Evolutionary conservation across 148 eudicot species (phyloP).

Genomic region (Linanthus parryae): DNA sequence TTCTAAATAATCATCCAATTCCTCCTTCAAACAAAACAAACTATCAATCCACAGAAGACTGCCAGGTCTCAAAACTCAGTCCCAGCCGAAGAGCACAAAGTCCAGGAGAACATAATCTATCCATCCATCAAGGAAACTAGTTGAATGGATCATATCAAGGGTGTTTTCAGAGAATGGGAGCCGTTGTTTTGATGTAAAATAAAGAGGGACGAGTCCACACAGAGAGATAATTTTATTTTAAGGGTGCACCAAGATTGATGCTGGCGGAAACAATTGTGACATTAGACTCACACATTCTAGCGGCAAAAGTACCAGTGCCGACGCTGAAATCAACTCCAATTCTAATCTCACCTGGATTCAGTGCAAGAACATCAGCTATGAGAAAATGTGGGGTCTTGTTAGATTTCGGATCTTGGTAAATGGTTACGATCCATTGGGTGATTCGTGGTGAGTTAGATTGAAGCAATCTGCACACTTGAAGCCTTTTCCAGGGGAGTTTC

Average conservation of each 20-base stretch:
- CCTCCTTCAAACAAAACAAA: constrained; percentile 45
- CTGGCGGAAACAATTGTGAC: constrained; percentile 34
- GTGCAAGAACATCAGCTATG: constrained; percentile 31
- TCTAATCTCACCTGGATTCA: constrained; percentile 36
- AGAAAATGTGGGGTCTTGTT: constrained; percentile 34
- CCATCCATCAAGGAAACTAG: constrained; percentile 41
- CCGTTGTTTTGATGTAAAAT: constrained; percentile 35
- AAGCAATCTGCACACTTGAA: constrained; percentile 46
- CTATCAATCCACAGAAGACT: constrained; percentile 55
- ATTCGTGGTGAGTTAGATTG: constrained; percentile 33
- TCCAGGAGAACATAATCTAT: constrained; percentile 35
- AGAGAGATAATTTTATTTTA: constrained; percentile 22
- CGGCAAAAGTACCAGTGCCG: constrained; percentile 46
- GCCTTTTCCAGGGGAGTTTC: constrained; percentile 18
- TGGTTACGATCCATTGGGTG: constrained; percentile 29
- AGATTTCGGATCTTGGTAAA: constrained; percentile 18
- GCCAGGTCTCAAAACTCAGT: constrained; percentile 53
- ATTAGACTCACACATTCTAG: constrained; percentile 39
- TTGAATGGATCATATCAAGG: constrained; percentile 42
- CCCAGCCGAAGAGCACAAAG: constrained; percentile 49
- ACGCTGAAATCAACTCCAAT: constrained; percentile 43
- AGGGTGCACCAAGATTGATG: constrained; percentile 36
- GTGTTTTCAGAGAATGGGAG: constrained; percentile 50
- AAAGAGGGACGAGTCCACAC: constrained; percentile 23
- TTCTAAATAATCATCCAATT: constrained; percentile 38